phyloP scores from a whole-genome alignment of 306 rosid species.

The Inga leiocalycina region DNA sequence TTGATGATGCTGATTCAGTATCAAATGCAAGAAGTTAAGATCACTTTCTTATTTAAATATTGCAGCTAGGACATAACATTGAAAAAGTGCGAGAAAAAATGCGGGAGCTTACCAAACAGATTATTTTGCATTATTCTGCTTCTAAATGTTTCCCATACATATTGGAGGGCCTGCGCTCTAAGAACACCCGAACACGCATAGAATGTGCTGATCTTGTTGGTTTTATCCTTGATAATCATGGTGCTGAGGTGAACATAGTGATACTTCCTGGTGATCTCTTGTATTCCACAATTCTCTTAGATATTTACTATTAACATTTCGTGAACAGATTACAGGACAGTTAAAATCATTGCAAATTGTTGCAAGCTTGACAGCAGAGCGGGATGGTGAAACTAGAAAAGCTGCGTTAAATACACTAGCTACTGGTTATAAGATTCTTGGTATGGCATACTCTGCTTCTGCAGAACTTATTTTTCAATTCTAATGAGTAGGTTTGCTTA shows the following conservation, averaged over 20 bases:
- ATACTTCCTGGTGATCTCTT: constrained; percentile 5
- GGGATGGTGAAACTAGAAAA: constrained; percentile 95
- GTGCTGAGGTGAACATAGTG: constrained; percentile 68
- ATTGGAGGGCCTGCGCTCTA: constrained; percentile 96
- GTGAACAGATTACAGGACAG: constrained; percentile 85
- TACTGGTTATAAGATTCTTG: constrained; percentile 96
- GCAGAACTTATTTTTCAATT: not conserved
- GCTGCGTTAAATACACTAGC: constrained; percentile 97
- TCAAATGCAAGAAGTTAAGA: not conserved
- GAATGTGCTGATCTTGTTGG: constrained; percentile 97
- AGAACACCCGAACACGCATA: constrained; percentile 93
- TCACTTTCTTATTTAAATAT: constrained; percentile 23
- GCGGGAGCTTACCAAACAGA: constrained; percentile 91
- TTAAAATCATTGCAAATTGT: constrained; percentile 88
- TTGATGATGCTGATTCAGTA: not conserved
- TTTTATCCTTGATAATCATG: constrained; percentile 83
- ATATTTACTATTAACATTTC: constrained; percentile 29
- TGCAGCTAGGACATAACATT: constrained; percentile 95
- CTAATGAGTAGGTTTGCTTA: not conserved
- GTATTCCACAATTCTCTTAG: constrained; percentile 11
- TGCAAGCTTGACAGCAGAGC: constrained; percentile 94
- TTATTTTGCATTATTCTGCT: constrained; percentile 73
- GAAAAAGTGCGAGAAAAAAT: constrained; percentile 93
- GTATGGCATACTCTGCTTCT: constrained; percentile 49
- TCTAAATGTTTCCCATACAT: constrained; percentile 90